Conservation (phyloP, 805 yeast genomes). For the Candida glaebosa region DNA sequence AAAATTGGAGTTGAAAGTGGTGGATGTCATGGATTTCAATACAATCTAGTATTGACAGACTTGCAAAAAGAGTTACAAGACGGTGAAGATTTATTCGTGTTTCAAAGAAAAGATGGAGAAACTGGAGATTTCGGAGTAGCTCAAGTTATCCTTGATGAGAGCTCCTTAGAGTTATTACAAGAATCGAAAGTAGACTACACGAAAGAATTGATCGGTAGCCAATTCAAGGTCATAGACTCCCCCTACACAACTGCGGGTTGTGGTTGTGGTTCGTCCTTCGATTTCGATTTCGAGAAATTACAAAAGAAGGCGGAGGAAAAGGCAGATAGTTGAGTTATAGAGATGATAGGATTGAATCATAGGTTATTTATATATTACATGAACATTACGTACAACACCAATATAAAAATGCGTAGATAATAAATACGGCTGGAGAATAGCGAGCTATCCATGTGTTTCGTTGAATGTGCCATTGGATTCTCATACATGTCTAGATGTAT, state of each 20-base stretch:
- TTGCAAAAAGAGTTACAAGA: slow-evolving; percentile 32
- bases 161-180: slow-evolving; percentile 74
- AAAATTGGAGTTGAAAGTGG: slow-evolving; percentile 86
- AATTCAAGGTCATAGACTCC: slow-evolving; percentile 85
- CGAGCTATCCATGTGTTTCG: too few species aligned
- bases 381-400: not conserved
- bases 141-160: slow-evolving; percentile 71
- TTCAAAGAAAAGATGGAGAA: slow-evolving; percentile 52
- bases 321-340: not conserved
- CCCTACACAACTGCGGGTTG: slow-evolving; percentile 68
- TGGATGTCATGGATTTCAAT: slow-evolving; percentile 98
- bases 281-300: slow-evolving; percentile 45
- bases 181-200: slow-evolving; percentile 86
- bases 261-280: slow-evolving; percentile 47
- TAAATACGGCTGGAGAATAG: not conserved
- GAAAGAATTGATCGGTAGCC: slow-evolving; percentile 91
- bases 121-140: slow-evolving; percentile 32
- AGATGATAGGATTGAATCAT: not conserved
- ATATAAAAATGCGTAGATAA: not conserved
- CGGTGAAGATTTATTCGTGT: slow-evolving; percentile 42
- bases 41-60: slow-evolving; percentile 63
- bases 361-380: too few species aligned
- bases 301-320: slow-evolving; percentile 18
- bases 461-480: too few species aligned
- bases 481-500: not conserved